Conservation (phyloP, 176 grass and related monocot species). For the Raddia distichophylla region DNA sequence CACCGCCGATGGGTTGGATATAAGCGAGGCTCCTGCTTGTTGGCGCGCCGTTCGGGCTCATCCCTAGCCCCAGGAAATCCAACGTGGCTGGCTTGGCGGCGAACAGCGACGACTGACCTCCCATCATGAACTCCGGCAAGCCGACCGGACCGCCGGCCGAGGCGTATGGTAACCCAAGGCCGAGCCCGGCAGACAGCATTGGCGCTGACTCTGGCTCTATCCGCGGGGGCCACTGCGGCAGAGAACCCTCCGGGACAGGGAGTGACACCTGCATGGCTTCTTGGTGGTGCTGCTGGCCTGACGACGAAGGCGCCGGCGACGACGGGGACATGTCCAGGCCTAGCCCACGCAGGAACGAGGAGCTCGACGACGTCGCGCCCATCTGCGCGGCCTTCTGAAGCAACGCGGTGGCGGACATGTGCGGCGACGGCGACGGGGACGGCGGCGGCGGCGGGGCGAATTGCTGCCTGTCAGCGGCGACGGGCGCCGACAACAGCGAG, state of each 20-base stretch:
- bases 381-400: slow-evolving; percentile 95
- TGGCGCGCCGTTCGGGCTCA: slow-evolving; percentile 58
- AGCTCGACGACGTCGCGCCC: slow-evolving; percentile 71
- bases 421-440: slow-evolving; percentile 35
- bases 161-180: slow-evolving; percentile 69
- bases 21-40: slow-evolving; percentile 55
- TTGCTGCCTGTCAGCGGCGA: slow-evolving; percentile 43
- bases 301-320: slow-evolving; percentile 31
- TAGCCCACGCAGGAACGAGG: slow-evolving; percentile 75
- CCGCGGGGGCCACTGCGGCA: slow-evolving; percentile 62
- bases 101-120: slow-evolving; percentile 69
- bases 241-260: slow-evolving; percentile 24
- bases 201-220: slow-evolving; percentile 47
- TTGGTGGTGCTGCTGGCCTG: slow-evolving; percentile 44
- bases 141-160: slow-evolving; percentile 38
- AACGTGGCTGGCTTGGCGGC: slow-evolving; percentile 76
- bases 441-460: slow-evolving; percentile 53
- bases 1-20: slow-evolving; percentile 67
- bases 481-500: slow-evolving; percentile 51
- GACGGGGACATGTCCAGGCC: slow-evolving; percentile 66
- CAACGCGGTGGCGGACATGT: slow-evolving; percentile 94
- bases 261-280: slow-evolving; percentile 38
- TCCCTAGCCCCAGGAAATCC: slow-evolving; percentile 82
- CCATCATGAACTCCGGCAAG: slow-evolving; percentile 81
- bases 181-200: slow-evolving; percentile 77